Evolutionary conservation across 306 rosid genomes (phyloP), one percentile per base, ranked within the genome.

Genomic region (Cajanus cajan): DNA sequence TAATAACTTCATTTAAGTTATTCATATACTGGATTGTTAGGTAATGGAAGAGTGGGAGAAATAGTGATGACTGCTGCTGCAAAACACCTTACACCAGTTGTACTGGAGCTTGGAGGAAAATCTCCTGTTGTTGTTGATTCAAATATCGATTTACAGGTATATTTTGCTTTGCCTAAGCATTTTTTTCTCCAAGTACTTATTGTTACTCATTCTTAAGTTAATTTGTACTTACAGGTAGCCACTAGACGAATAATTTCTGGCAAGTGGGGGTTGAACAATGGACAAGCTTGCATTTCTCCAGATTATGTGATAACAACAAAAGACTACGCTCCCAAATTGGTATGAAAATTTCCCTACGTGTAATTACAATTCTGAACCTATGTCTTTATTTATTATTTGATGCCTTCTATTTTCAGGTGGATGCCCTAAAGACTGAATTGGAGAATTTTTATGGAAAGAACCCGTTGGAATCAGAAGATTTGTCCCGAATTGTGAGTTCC

Each of bases 61-160:
- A 88, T 94, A 82, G 92, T 94, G 77, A 90, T 94, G 98, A 80
- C 91, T 59, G 96, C 97, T 47, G 98, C 98, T n/a, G n/a, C n/a
- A n/a, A n/a, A n/a, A n/a, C n/a, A n/a, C n/a, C n/a, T n/a, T n/a
- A n/a, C n/a, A n/a, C 98, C 98, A 61, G 97, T 94, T 79, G 87
- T 89, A 52, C 81, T 94, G 78, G 98, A 94, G 87, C 98, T 94
- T 19, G 98, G 98, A 80, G 98, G 98, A 86, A 94, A 94, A 85
- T 92, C 88, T 82, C 98, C 98, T 0, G 90, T 80, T 75, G 82
- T 94, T 67, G 98, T 94, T 66, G 97, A 94, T 83, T 87, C 94
- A 50, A 61, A 67, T 82, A 77, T 82, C 68, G 87, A 91, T 83
- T 84, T 92, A 74, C 82, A 72, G 75, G 98, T 92, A 11, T 12